Percentiles rank a stretch among this genome's conserved stretches.
phyloP scores from a whole-genome alignment of 202 grass and related monocot species.

The Bolboschoenoplectus hybrid region DNA sequence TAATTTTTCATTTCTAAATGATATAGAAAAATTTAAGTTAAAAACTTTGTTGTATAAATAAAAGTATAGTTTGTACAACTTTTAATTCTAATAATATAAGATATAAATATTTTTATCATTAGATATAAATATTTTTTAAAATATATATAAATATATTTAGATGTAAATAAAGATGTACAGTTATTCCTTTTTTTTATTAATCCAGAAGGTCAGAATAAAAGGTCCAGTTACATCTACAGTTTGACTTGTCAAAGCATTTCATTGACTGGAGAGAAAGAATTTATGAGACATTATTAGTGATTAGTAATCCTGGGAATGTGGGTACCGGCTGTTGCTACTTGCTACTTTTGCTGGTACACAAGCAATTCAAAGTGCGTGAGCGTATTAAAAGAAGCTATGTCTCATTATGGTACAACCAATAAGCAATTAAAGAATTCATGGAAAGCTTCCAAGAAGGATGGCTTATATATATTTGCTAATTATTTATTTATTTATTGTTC shows the following conservation, averaged over 20 bases:
- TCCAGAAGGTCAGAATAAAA: too few species aligned
- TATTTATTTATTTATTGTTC: neutral
- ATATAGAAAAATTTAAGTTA: too few species aligned
- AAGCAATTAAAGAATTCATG: constrained; percentile 19
- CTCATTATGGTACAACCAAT: neutral
- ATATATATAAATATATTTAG: too few species aligned
- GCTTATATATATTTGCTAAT: neutral
- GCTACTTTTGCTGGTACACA: neutral
- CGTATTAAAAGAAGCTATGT: constrained; percentile 21
- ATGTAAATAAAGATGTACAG: too few species aligned
- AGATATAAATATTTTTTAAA: too few species aligned
- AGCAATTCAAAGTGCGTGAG: constrained; percentile 18
- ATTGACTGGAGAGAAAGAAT: neutral
- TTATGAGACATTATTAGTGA: constrained; percentile 4
- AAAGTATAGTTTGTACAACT: too few species aligned
- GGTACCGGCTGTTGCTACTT: constrained; percentile 2
- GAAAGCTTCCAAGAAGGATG: neutral
- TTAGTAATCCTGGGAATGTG: neutral
- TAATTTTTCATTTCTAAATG: too few species aligned
- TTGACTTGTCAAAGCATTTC: neutral
- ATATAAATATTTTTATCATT: too few species aligned
- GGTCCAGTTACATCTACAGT: too few species aligned
- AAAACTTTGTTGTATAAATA: too few species aligned
- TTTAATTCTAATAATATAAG: too few species aligned
- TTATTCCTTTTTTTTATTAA: too few species aligned